phyloP scores from a whole-genome alignment of 2,329 filamentous ascomycete species.

The Golovinomyces cichoracearum region DNA sequence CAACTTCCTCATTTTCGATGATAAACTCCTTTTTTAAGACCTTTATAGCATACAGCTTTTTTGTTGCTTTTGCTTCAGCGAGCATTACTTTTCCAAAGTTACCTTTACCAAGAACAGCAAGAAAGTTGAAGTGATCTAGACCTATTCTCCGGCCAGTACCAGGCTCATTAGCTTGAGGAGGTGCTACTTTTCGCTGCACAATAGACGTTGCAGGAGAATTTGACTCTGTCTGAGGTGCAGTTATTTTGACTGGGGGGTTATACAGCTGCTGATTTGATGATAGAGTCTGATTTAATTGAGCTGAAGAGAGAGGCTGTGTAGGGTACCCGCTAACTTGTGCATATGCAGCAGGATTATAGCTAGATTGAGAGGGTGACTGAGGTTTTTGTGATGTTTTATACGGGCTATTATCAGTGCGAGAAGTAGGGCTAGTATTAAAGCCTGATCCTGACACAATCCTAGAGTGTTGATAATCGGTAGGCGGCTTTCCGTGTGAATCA shows the following conservation, averaged over 20 bases:
- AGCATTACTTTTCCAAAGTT: constrained; percentile 99
- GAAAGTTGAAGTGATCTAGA: constrained; percentile 95
- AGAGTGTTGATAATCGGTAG: constrained; percentile 10
- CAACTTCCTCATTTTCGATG: constrained; percentile 96
- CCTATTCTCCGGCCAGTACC: constrained; percentile 69
- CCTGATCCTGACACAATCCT: constrained; percentile 6
- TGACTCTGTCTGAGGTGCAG: constrained; percentile 7
- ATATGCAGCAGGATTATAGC: constrained; percentile 58
- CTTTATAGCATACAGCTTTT: constrained; percentile 92
- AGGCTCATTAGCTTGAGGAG: constrained; percentile 43
- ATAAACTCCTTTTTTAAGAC: constrained; percentile 99
- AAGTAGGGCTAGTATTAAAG: constrained; percentile 8
- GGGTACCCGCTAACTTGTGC: constrained; percentile 32
- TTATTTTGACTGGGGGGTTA: constrained; percentile 15
- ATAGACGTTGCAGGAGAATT: constrained; percentile 10
- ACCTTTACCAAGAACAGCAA: constrained; percentile 91
- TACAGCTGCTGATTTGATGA: constrained; percentile 12
- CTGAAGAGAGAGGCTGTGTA: constrained; percentile 18
- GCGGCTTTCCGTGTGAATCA: constrained; percentile 12
- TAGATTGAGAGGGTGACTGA: constrained; percentile 26
- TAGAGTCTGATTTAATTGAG: constrained; percentile 6
- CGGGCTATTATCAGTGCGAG: constrained; percentile 8
- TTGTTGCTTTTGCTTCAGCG: constrained; percentile 79
- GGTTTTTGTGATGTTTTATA: constrained; percentile 14
- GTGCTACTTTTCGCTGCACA: constrained; percentile 21